These are phyloP conservation scores for Cordia subcordata DNA, from an alignment of 257 asterid species.

Conservation along the genomic window DNA sequence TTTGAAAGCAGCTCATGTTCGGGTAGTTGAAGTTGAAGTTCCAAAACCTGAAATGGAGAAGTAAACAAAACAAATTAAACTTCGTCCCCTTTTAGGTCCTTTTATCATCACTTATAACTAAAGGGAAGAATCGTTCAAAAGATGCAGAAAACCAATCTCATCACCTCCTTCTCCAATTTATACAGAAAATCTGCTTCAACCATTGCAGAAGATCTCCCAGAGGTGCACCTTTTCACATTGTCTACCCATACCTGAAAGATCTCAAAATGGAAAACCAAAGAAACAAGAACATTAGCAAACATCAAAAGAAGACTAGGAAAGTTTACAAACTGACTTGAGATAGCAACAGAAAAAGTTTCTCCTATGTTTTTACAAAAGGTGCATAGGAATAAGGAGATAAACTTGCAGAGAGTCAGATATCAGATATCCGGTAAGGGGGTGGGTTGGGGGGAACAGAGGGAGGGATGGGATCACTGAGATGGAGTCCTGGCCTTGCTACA, in stretches of 20 bases:
- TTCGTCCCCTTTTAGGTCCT: slow-evolving; percentile 7
- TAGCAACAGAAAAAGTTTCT: too few species aligned
- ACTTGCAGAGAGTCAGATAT: too few species aligned
- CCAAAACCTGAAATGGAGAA: slow-evolving; percentile 41
- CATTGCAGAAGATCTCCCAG: slow-evolving; percentile 47
- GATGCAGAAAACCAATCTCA: slow-evolving; percentile 5
- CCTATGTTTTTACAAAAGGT: too few species aligned
- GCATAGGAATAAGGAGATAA: too few species aligned
- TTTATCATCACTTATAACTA: not conserved
- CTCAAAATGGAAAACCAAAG: slow-evolving; percentile 2
- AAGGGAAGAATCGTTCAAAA: not conserved
- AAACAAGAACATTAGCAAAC: not conserved
- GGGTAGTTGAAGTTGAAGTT: slow-evolving; percentile 66
- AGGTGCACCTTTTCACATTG: slow-evolving; percentile 49
- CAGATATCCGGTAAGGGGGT: too few species aligned
- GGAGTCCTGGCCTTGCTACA: too few species aligned
- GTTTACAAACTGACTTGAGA: not conserved
- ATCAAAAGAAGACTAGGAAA: not conserved
- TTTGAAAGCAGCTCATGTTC: slow-evolving; percentile 52
- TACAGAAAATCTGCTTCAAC: slow-evolving; percentile 62
- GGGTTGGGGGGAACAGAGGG: too few species aligned
- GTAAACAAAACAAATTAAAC: slow-evolving; percentile 3
- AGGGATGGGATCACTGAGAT: too few species aligned
- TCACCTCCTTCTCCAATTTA: slow-evolving; percentile 77
- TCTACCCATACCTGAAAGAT: slow-evolving; percentile 66